phyloP scores from a whole-genome alignment of 2,329 filamentous ascomycete genomes.

The Penicillium sp. region DNA sequence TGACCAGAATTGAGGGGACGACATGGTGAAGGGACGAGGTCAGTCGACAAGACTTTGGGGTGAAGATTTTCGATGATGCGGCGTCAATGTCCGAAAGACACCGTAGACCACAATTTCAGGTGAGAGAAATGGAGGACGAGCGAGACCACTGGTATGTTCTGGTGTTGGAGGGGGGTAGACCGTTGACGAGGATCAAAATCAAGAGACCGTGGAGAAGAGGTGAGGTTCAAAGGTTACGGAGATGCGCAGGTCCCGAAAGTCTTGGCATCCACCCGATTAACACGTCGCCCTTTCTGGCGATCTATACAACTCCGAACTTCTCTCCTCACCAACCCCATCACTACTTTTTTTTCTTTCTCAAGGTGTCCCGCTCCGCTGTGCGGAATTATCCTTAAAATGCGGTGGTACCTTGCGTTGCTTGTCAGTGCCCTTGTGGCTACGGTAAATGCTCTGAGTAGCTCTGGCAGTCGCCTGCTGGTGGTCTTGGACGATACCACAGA shows the following conservation, averaged over 20 bases:
- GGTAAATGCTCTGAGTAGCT: slow-evolving; percentile 70
- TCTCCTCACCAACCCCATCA: slow-evolving; percentile 10
- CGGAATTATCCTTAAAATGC: slow-evolving; percentile 58
- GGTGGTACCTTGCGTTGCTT: slow-evolving; percentile 70
- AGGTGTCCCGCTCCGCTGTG: slow-evolving; percentile 30
- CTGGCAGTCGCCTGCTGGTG: slow-evolving; percentile 78
- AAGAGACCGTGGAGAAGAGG: slow-evolving; percentile 28
- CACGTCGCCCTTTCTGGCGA: slow-evolving; percentile 43
- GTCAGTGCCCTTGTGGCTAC: slow-evolving; percentile 58
- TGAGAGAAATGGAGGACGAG: slow-evolving; percentile 1
- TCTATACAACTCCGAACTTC: slow-evolving; percentile 23
- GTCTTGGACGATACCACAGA: slow-evolving; percentile 80
- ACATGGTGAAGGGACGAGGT: slow-evolving; percentile 37
- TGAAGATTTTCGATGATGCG: slow-evolving; percentile 21
- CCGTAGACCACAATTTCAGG: slow-evolving; percentile 1
- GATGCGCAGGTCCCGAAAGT: slow-evolving; percentile 31
- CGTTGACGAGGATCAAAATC: slow-evolving; percentile 21
- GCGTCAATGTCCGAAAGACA: slow-evolving; percentile 1
- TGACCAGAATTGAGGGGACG: slow-evolving; percentile 76
- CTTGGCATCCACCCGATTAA: slow-evolving; percentile 44
- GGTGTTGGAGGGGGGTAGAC: slow-evolving; percentile 4
- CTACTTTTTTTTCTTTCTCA: slow-evolving; percentile 16
- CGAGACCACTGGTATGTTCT: slow-evolving; percentile 4
- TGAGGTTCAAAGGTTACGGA: slow-evolving; percentile 31
- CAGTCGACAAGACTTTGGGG: slow-evolving; percentile 19